These are phyloP conservation scores for Spongispora temasekensis DNA, from an alignment of 1,284 basidiomycete species.

Conservation along the genomic window DNA sequence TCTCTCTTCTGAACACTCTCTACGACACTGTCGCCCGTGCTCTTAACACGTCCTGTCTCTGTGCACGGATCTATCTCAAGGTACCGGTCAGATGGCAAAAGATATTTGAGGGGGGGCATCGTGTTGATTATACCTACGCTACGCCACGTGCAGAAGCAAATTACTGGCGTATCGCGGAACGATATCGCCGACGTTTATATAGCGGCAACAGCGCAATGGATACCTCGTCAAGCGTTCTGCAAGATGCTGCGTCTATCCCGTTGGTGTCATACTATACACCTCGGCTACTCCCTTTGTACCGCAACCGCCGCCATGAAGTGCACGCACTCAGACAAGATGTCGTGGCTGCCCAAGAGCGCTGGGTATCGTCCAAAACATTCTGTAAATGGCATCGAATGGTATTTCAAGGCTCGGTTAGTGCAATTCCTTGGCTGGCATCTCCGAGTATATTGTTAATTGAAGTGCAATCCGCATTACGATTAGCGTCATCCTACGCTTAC, in stretches of 20 bases:
- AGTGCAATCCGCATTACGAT: neutral
- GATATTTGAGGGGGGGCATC: neutral
- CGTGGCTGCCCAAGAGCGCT: constrained; percentile 7
- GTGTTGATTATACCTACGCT: constrained; percentile 16
- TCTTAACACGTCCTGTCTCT: constrained; percentile 20
- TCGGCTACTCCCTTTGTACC: constrained; percentile 32
- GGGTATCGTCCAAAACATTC: constrained; percentile 34
- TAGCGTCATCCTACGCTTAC: constrained; percentile 38
- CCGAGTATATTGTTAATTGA: neutral
- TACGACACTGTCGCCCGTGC: constrained; percentile 13
- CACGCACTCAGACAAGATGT: neutral
- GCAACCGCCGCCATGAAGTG: constrained; percentile 9
- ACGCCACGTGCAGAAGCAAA: constrained; percentile 27
- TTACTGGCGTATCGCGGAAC: constrained; percentile 35
- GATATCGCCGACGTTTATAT: constrained; percentile 31
- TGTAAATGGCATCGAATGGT: constrained; percentile 47
- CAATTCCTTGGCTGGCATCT: neutral
- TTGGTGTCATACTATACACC: constrained; percentile 32
- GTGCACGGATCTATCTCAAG: constrained; percentile 10
- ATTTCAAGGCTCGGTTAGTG: constrained; percentile 38
- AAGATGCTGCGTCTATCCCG: constrained; percentile 6
- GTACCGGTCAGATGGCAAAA: constrained; percentile 15
- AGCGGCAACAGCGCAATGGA: constrained; percentile 14
- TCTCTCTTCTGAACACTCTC: constrained; percentile 8
- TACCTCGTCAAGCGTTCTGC: neutral